Conservation (phyloP, 2,329 filamentous ascomycete species). For the Ophiostoma himal-ulmi region DNA sequence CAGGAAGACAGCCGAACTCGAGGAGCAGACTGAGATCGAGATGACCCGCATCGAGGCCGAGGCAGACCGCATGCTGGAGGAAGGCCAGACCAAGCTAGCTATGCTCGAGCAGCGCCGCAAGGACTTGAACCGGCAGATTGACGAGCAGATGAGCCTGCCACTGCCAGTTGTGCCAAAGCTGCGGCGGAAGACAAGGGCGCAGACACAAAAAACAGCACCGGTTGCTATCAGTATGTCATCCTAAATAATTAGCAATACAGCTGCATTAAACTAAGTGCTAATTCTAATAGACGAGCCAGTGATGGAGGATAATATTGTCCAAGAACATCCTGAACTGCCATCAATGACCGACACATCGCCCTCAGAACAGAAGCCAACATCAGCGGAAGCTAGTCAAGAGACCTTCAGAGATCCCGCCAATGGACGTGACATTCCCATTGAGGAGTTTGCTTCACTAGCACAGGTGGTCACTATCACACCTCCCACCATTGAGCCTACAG, state of each 20-base stretch:
- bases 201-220: background rate
- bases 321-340: background rate
- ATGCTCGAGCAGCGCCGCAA: conserved; percentile 36
- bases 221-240: conserved; percentile 1
- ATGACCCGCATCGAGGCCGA: conserved; percentile 23
- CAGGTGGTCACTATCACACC: background rate
- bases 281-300: background rate
- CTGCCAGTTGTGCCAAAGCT: conserved; percentile 31
- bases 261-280: background rate
- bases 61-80: conserved; percentile 22
- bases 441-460: background rate
- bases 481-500: background rate
- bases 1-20: conserved; percentile 34
- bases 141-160: conserved; percentile 37
- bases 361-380: background rate
- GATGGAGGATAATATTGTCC: background rate
- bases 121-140: conserved; percentile 41
- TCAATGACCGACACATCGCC: background rate
- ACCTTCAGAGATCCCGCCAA: background rate
- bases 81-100: conserved; percentile 33
- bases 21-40: conserved; percentile 31
- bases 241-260: background rate
- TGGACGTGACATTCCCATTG: background rate
- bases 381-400: background rate
- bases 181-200: conserved; percentile 24